These are phyloP conservation scores for Crithidia brevicula DNA, from an alignment of 208 protist genomes.

Conservation along the genomic window DNA sequence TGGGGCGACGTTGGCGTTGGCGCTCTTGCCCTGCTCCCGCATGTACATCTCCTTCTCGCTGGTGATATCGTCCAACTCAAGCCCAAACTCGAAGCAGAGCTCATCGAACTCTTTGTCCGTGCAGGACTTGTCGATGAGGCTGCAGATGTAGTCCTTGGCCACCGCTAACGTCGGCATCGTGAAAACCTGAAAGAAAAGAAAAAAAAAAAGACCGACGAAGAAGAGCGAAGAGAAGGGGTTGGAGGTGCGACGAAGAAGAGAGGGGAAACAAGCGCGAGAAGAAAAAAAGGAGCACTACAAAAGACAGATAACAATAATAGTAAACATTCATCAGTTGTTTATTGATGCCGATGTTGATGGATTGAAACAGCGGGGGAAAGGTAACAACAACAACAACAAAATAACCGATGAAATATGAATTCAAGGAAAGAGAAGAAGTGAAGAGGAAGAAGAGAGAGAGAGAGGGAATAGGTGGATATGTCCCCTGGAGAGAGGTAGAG, in stretches of 20 bases:
- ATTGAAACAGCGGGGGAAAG: too few species aligned
- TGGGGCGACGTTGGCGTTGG: constrained; percentile 15
- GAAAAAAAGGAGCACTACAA: too few species aligned
- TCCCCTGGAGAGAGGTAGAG: too few species aligned
- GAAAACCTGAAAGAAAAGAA: constrained; percentile 2
- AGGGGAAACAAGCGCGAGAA: constrained; percentile 10
- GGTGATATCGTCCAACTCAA: constrained; percentile 99
- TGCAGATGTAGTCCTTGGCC: constrained; percentile 74
- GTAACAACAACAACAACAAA: too few species aligned
- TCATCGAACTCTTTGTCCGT: constrained; percentile 96
- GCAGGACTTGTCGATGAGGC: constrained; percentile 82
- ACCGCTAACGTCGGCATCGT: constrained; percentile 91
- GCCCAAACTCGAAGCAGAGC: constrained; percentile 98
- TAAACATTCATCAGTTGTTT: too few species aligned
- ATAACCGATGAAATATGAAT: too few species aligned
- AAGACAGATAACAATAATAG: too few species aligned
- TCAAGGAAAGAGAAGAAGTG: constrained; percentile 4
- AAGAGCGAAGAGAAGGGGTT: constrained; percentile 2
- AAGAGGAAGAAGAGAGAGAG: background rate
- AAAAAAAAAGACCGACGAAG: constrained; percentile 7
- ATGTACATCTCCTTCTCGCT: constrained; percentile 94
- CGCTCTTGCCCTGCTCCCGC: constrained; percentile 83
- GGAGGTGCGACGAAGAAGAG: too few species aligned
- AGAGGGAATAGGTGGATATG: too few species aligned
- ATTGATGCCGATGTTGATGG: too few species aligned